Base-by-base conservation (phyloP, 495 filamentous ascomycete species). In the Parachaetomium inaequale region DNA sequence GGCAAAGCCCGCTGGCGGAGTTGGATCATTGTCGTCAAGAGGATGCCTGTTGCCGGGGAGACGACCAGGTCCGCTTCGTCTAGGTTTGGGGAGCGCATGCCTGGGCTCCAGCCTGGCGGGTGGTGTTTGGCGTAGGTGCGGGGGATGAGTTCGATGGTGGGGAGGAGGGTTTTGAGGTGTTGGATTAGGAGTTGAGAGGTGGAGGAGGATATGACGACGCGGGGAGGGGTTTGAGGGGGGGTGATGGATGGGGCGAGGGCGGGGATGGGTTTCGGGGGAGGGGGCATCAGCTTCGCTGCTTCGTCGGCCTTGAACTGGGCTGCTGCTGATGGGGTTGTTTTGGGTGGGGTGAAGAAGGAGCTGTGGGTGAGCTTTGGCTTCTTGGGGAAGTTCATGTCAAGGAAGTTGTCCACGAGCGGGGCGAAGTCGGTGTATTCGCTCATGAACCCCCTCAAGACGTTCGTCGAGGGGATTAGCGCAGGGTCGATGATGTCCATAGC, bases 51-150 rank as follows among this genome's bases (percentile, higher is more conserved):
- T 3, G 76, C 76, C 0, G 90, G 86, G 0, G 91, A 91, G 47
- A 93, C 63, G 32, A 89, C 84, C 15, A 96, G 63, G 69, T 96
- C 92, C 11, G 90, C 90, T 72, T 96, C 92, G 14, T 80, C 72
- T 3, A 73, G 70, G 19, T 78, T 69, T 12, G 76, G 69, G 11
- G 75, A 74, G 21, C 61, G 52, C 34, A 70, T 23, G 46, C 72
- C 69, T 14, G 70, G 70, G 15, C 59, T 26, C 76, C 67, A 74
- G 26, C 59, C 26, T 7, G 68, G 58, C 4, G 71, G 70, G 56
- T 78, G 68, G 69, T 78, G 78, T 6, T 72, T 66, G 19, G 70
- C 65, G 56, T 84, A 84, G 64, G 87, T 82, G 26, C 89, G 82
- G 63, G 85, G 82, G 47, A 89, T 81, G 31, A 89, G 72, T 14